Evolutionary conservation across 371 early-diverging fungal genomes (phyloP).

Genomic region (Nematocida sp.): DNA sequence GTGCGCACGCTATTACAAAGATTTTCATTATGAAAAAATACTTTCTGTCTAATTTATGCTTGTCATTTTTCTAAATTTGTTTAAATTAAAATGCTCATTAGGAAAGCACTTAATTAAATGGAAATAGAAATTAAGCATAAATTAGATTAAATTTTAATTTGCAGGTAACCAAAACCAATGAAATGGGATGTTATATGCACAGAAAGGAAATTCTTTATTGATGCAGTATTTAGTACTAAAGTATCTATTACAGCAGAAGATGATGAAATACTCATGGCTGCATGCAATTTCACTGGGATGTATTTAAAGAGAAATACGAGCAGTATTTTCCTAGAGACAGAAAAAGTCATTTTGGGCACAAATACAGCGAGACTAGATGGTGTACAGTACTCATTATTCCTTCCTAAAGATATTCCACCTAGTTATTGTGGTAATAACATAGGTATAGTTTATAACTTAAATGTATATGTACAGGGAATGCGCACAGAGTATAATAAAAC

Average conservation of each 20-base stretch:
- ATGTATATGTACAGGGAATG: conserved; percentile 9
- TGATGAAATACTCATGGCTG: conserved; percentile 23
- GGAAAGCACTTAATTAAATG: neutral
- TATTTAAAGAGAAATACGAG: conserved; percentile 1
- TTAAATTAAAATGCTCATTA: conserved; percentile 2
- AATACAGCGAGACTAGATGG: neutral
- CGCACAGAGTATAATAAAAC: neutral
- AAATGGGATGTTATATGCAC: conserved; percentile 20
- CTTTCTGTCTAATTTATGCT: conserved; percentile 3
- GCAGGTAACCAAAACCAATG: conserved; percentile 10
- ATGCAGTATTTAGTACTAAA: conserved; percentile 1
- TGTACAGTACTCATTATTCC: conserved; percentile 18
- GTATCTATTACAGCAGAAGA: neutral
- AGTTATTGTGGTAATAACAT: conserved; percentile 36
- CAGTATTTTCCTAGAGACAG: conserved; percentile 35
- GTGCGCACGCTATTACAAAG: neutral
- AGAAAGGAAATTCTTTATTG: conserved; percentile 29
- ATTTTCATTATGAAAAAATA: conserved; percentile 23
- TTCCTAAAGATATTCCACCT: conserved; percentile 43
- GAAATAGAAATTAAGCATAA: neutral
- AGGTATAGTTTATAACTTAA: conserved; percentile 40
- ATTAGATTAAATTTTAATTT: conserved; percentile 37
- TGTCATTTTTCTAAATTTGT: neutral
- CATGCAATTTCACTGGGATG: conserved; percentile 26
- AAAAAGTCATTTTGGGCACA: conserved; percentile 6